Base-by-base conservation (phyloP, 352 stramenopile genomes). In the Pythium myriotylum region DNA sequence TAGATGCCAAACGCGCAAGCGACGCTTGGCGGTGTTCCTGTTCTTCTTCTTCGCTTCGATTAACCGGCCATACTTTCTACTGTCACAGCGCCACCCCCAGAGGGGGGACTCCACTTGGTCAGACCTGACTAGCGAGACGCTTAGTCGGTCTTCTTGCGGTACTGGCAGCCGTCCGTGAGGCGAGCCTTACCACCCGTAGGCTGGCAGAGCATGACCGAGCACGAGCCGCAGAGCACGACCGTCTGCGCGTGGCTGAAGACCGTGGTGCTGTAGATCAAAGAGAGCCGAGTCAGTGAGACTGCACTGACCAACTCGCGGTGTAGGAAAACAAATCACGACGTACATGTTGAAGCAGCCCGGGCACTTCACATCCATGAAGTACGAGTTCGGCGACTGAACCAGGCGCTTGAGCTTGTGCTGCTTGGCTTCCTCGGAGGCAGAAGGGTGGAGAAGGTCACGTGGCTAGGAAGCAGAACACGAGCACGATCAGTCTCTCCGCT, bases 321-420 rank as follows among this genome's bases (percentile, higher is more conserved):
- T 5, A 32, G 7, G 16, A 54, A 50, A 10, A 42, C 23, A 16
- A 52, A n/a, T n/a, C 5, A 20, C 16, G 41, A 70, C 76, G 26
- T 73, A 88, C 77, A 99, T 99, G 89, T 99, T 98, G 86, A 99
- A 99, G 94, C 98, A 99, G 76, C 97, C 97, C 47, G 96, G 97
- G 88, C 98, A 99, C 83, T 99, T 99, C 63, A 99, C 98, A 79
- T 99, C 98, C 95, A 98, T 98, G 79, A 98, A 98, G 84, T 98
- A 99, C 71, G 89, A 98, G 92, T 99, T 99, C 54, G 98, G 98
- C 63, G 88, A 92, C 88, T 99, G 98, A 79, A 99, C 97, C 71
- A 99, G 90, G 72, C 98, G 91, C 79, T 99, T 99, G 64, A 99
- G 91, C 95, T 99, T 99, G 96, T 99, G 97, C 79, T 98, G 99